Conservation (phyloP, 1,284 basidiomycete genomes). For the Mycena citricolor region DNA sequence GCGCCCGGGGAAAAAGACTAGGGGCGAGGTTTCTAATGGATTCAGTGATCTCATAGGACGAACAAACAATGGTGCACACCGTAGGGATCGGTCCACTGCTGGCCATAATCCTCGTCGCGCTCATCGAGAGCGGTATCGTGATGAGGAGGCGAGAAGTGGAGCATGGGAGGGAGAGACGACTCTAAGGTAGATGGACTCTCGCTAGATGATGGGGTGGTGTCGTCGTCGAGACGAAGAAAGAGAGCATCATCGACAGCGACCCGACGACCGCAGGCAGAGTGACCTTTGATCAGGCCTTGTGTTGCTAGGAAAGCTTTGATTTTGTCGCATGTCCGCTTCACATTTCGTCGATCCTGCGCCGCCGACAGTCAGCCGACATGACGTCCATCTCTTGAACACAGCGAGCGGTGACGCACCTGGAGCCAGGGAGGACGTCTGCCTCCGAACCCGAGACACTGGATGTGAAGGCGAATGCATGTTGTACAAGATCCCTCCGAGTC, state of each 20-base stretch:
- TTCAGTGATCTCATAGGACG: too few relatives aligned
- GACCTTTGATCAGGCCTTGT: slow-evolving; percentile 84
- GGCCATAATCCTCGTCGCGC: too few relatives aligned
- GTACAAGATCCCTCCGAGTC: slow-evolving; percentile 63
- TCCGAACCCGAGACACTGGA: slow-evolving; percentile 85
- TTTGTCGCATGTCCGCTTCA: slow-evolving; percentile 65
- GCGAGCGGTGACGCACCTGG: slow-evolving; percentile 48
- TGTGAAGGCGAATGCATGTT: slow-evolving; percentile 73
- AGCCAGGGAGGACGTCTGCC: slow-evolving; percentile 84
- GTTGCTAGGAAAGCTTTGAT: slow-evolving; percentile 76
- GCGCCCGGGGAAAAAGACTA: too few relatives aligned
- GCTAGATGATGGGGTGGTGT: slow-evolving; percentile 44
- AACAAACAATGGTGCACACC: too few relatives aligned
- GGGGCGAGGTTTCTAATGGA: too few relatives aligned
- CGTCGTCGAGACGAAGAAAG: slow-evolving; percentile 53
- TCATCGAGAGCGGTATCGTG: slow-evolving; percentile 1
- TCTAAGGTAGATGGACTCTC: slow-evolving; percentile 56
- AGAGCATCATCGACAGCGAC: slow-evolving; percentile 51
- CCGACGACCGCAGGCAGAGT: slow-evolving; percentile 66
- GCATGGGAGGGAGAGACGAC: slow-evolving; percentile 39
- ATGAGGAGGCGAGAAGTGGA: slow-evolving; percentile 14
- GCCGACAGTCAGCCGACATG: neutral
- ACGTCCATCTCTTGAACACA: slow-evolving; percentile 18
- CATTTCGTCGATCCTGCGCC: slow-evolving; percentile 64
- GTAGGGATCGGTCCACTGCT: too few relatives aligned